These are phyloP conservation scores for Fusarium vanettenii DNA, from an alignment of 2,329 filamentous ascomycete species.

Conservation along the genomic window DNA sequence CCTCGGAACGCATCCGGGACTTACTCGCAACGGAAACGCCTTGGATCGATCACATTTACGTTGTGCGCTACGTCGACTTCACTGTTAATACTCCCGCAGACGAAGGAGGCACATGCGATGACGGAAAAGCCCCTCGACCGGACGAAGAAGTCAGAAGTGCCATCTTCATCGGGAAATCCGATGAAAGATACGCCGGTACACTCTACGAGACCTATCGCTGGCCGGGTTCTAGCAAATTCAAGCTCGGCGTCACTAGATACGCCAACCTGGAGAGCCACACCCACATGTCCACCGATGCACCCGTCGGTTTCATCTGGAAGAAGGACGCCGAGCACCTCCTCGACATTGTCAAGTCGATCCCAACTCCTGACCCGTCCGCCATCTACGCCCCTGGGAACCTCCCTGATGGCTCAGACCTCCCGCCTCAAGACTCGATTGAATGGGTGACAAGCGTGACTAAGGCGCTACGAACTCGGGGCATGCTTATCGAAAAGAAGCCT, in stretches of 20 bases:
- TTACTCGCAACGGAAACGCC: constrained; percentile 4
- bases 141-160: constrained; percentile 18
- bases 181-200: constrained; percentile 2
- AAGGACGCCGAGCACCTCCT: constrained; percentile 30
- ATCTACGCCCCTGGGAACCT: not conserved
- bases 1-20: not conserved
- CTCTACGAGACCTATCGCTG: constrained; percentile 21
- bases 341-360: not conserved
- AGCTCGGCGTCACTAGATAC: constrained; percentile 5
- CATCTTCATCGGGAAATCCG: constrained; percentile 28
- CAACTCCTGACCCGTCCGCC: not conserved
- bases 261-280: constrained; percentile 10
- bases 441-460: constrained; percentile 35
- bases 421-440: constrained; percentile 27
- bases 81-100: not conserved
- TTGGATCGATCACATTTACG: constrained; percentile 24
- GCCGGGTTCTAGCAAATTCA: constrained; percentile 5
- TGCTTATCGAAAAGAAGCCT: constrained; percentile 34
- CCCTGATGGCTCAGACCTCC: not conserved
- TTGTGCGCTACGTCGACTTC: constrained; percentile 33
- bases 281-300: constrained; percentile 19
- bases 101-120: not conserved
- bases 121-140: not conserved
- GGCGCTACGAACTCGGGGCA: constrained; percentile 11
- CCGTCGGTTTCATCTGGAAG: constrained; percentile 31